Evolutionary conservation across 768 basidiomycete genomes (phyloP), one percentile per base, ranked within the genome.

Genomic region (Fistulinella prunicolor): DNA sequence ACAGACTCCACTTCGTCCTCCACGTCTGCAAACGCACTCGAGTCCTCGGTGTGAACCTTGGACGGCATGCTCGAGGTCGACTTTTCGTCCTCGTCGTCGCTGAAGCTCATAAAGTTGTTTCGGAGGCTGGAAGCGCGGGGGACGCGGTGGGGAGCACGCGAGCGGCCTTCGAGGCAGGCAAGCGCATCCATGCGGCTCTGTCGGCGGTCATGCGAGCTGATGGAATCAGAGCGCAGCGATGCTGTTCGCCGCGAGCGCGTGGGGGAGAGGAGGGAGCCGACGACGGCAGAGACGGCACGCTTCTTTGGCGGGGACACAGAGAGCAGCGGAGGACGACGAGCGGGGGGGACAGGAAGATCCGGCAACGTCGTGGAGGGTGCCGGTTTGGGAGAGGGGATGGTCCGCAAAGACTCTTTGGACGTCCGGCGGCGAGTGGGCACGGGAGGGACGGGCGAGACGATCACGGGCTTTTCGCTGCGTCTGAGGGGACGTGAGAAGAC

Each of bases 61-160:
- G n/a, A n/a, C n/a, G n/a, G n/a, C n/a, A n/a, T n/a, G n/a, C n/a
- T n/a, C n/a, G n/a, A n/a, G n/a, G n/a, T n/a, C n/a, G n/a, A n/a
- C n/a, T n/a, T n/a, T n/a, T 76, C 77, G 41, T 77, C 77, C 20
- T 83, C 83, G 50, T 85, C 82, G 54, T 86, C 84, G 43, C 71
- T 77, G 75, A 83, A 78, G 68, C 72, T 80, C 79, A 85, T 85
- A 55, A 85, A 85, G 61, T 84, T 83, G 23, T 63, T 58, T 41
- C 68, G 63, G 13, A 50, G 46, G 44, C 32, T 37, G 48, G 53
- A 47, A 23, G 45, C n/a, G 23, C 57, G 42, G 1, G 59, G 40
- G 6, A 58, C 47, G 19, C 62, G 63, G 47, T 53, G 49, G 24
- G 50, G 61, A 6, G 50, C 56, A 24, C 59, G 51, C 1, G 61